Evolutionary conservation across 345 rosid species (phyloP), one percentile per base, ranked within the genome.

Genomic region (Psidium friedrichsthalianum): DNA sequence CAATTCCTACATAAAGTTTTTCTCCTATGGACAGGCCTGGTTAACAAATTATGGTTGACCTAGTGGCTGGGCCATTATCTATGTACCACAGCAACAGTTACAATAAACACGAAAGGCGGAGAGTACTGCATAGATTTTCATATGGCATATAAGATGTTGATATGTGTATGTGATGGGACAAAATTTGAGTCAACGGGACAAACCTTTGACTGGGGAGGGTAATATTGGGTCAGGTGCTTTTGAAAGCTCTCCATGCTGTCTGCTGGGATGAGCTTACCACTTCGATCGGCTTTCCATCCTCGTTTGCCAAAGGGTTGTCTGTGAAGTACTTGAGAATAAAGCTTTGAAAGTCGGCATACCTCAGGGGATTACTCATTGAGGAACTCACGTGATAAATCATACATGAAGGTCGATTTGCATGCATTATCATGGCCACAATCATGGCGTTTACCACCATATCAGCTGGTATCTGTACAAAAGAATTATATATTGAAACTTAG

Each of bases 401-500:
- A 21, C 52, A 3, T 27, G 57, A 24, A 32, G 82, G 83, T 36
- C 27, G 83, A 20, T 81, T 81, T n/a, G 84, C 84, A 78, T 83
- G 87, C 20, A 80, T 56, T 49, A 18, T 74, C 85, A 86, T 82
- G 29, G 86, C 89, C 82, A 88, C 86, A 1, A 90, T 85, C 53
- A 90, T 86, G 2, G 88, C 83, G 56, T 90, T 90, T 51, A 90
- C 90, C 83, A 90, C 91, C 90, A 90, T 86, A 57, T 90, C 92
- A 1, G 85, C 90, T 3, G 91, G 92, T 32, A 90, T 82, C 90
- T 90, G 87, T 32, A 47, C 29, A 51, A 24, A 29, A 2, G 44
- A 3, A 3, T 7, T 42, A 22, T 6, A 54, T 54, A 36, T 25
- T 27, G 6, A 58, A 32, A 54, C 8, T 58, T 21, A 61, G 32